These are phyloP conservation scores for Aurifilum marmelostoma DNA, from an alignment of 2,329 filamentous ascomycete species.

Conservation along the genomic window DNA sequence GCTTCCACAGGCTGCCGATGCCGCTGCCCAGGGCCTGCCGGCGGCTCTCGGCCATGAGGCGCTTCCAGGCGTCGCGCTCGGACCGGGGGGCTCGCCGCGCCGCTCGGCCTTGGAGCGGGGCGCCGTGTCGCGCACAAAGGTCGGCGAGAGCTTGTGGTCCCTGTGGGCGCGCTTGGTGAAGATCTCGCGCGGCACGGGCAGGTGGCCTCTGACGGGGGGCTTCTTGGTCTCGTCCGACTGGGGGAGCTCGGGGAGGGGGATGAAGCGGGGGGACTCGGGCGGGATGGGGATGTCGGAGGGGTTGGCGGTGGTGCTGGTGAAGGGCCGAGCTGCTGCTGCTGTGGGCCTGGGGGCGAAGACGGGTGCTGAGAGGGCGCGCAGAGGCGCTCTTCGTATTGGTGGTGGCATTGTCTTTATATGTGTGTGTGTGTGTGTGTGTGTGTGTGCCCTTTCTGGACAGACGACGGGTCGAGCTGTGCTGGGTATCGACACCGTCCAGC, in stretches of 20 bases:
- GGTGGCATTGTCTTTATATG: constrained; percentile 11
- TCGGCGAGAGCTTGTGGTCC: constrained; percentile 61
- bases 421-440: background rate
- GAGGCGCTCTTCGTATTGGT: constrained; percentile 32
- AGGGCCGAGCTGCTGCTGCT: constrained; percentile 21
- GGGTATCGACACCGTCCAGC: constrained; percentile 10
- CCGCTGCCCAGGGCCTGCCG: constrained; percentile 74
- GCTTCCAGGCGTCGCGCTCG: constrained; percentile 63
- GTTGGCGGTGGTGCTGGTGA: constrained; percentile 37
- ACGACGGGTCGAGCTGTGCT: background rate
- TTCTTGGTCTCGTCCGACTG: constrained; percentile 63
- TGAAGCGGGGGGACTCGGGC: constrained; percentile 86
- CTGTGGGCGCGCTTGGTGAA: constrained; percentile 63
- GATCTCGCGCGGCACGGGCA: constrained; percentile 81
- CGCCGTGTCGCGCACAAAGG: constrained; percentile 65
- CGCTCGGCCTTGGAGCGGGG: constrained; percentile 53
- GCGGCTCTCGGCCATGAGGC: constrained; percentile 71
- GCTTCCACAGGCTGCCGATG: constrained; percentile 68
- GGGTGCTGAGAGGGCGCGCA: constrained; percentile 31
- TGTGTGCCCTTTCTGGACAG: background rate
- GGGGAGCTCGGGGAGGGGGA: constrained; percentile 77
- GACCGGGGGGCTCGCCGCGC: constrained; percentile 42
- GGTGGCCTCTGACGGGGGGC: constrained; percentile 68
- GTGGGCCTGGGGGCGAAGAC: constrained; percentile 2
- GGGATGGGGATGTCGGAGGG: constrained; percentile 57